Evolutionary conservation across 768 basidiomycete genomes (phyloP), one percentile per base, ranked within the genome.

Genomic region (Daedaleopsis nitida): DNA sequence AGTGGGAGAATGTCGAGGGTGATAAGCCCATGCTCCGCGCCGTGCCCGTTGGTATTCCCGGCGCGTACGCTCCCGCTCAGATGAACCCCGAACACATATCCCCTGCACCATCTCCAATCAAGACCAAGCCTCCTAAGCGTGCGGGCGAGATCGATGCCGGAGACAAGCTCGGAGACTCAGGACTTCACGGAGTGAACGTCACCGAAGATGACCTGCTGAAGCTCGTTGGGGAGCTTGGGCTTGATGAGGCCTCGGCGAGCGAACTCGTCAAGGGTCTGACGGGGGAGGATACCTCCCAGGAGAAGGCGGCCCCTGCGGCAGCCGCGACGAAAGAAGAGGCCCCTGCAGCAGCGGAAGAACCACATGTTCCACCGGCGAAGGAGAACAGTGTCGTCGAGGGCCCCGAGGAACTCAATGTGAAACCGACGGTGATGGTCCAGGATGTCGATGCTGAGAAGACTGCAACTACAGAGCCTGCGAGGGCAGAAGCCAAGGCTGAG

Each of bases 41-140:
- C 0, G 81, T 84, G 64, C 86, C 89, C 12, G 81, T 93, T 53
- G 92, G 92, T 57, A 89, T 94, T 7, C 91, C 93, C 3, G 92
- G 92, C 4, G 92, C 89, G 0, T 77, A 83, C 32, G 78, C 85
- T 9, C 90, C 92, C 11, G 75, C 86, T 9, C 84, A 93, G 70
- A 93, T 93, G 88, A 89, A 87, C 8, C 88, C 89, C n/a, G 84
- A 88, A 43, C 87, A 93, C 66, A 85, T 78, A 68, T 72, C 73
- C 6, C 73, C 74, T 3, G 62, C 66, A n/a, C 69, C 72, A 9
- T 72, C 72, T 1, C 73, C 75, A 5, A 63, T 70, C n/a, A 83
- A 82, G 13, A 70, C 80, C 49, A 82, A 77, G 60, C 73, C 73
- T 17, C 80, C 81, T 49, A 87, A 87, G 73, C 88, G 86, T 39